phyloP scores from a whole-genome alignment of 306 rosid species.

The Castanopsis chinensis region DNA sequence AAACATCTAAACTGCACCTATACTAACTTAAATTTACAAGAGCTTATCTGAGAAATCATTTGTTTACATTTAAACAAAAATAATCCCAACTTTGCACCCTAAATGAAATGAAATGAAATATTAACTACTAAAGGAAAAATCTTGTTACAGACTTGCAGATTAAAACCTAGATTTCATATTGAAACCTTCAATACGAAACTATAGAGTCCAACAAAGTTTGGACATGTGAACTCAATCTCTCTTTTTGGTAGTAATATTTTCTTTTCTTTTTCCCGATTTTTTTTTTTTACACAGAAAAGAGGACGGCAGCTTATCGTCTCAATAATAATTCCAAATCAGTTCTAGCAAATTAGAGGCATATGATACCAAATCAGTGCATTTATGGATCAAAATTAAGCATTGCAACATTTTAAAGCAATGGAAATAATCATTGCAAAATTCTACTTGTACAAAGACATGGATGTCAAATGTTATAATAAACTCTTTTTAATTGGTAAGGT shows the following conservation, averaged over 20 bases:
- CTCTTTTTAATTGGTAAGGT: too few relatives aligned
- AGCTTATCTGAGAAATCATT: constrained; percentile 7
- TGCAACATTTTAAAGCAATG: background rate
- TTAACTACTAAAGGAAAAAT: background rate
- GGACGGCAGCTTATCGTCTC: too few relatives aligned
- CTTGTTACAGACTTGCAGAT: background rate
- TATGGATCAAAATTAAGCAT: background rate
- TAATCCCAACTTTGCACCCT: background rate
- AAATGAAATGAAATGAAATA: background rate
- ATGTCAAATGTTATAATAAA: background rate
- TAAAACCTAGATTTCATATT: background rate
- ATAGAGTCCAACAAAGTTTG: background rate
- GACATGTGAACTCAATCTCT: background rate
- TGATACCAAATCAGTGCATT: background rate
- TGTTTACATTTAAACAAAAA: constrained; percentile 10
- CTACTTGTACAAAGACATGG: background rate
- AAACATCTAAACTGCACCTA: constrained; percentile 43
- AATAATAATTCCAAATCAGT: background rate
- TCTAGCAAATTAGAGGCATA: background rate
- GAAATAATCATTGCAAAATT: background rate
- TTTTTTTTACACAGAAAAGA: too few relatives aligned
- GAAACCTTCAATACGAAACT: background rate
- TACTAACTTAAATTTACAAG: background rate
- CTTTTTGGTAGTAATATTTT: too few relatives aligned
- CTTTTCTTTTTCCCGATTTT: too few relatives aligned